Evolutionary conservation across 805 yeast genomes (phyloP).

Genomic region (Monosporozyma solicola): DNA sequence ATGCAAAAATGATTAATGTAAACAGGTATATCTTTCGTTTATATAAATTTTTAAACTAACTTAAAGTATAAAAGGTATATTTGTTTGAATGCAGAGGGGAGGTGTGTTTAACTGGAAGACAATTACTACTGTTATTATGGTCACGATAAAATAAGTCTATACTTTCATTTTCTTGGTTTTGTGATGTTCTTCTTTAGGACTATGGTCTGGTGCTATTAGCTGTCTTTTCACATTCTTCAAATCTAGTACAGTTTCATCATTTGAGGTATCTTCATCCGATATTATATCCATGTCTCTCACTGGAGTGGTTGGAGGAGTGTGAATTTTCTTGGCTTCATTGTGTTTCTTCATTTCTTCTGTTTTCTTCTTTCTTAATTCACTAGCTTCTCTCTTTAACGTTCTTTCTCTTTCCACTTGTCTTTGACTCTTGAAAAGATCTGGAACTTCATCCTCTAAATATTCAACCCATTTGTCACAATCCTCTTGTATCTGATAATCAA

Average conservation of each 20-base stretch:
- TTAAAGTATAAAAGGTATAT: background rate
- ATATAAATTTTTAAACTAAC: background rate
- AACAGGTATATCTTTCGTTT: background rate
- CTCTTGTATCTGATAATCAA: conserved; percentile 70
- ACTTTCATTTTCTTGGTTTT: background rate
- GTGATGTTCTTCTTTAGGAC: background rate
- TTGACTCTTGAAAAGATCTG: conserved; percentile 56
- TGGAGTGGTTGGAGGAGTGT: conserved; percentile 30
- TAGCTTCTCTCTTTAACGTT: conserved; percentile 26
- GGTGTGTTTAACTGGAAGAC: background rate
- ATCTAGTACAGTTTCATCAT: background rate
- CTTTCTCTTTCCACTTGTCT: conserved; percentile 25
- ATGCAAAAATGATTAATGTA: background rate
- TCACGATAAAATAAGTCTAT: background rate
- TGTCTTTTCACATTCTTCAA: conserved; percentile 11
- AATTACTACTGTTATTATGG: too few species aligned
- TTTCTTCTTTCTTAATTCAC: conserved; percentile 21
- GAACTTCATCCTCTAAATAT: conserved; percentile 43
- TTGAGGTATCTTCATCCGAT: background rate
- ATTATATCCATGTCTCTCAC: conserved; percentile 5
- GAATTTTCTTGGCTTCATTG: conserved; percentile 3
- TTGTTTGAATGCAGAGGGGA: background rate
- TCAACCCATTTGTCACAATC: conserved; percentile 81
- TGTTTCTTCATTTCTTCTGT: conserved; percentile 4
- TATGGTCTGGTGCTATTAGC: conserved; percentile 4